Evolutionary conservation across 768 basidiomycete genomes (phyloP).

Genomic region (Solioccasus polychromus): DNA sequence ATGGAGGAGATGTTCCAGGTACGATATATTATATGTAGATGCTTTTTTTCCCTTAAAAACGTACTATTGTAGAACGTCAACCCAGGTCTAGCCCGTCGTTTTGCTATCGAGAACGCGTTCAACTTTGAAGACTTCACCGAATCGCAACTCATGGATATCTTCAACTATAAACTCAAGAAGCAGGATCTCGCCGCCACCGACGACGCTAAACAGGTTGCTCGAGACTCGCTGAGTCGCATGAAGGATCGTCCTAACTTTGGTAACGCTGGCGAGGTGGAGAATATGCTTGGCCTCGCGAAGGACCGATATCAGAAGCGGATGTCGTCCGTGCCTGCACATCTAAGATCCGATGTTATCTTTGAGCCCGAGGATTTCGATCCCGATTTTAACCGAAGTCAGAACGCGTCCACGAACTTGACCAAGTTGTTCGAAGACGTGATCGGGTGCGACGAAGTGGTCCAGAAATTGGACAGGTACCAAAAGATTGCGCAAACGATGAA

Average conservation of each 20-base stretch:
- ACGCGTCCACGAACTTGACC: constrained; percentile 49
- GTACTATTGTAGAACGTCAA: constrained; percentile 58
- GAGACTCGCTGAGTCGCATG: constrained; percentile 40
- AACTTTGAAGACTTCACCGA: constrained; percentile 63
- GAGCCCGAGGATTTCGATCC: constrained; percentile 61
- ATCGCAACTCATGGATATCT: constrained; percentile 47
- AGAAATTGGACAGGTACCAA: constrained; percentile 50
- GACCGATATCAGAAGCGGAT: constrained; percentile 42
- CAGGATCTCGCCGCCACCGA: constrained; percentile 59
- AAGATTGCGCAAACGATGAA: constrained; percentile 46
- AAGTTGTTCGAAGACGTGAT: constrained; percentile 64
- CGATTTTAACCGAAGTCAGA: constrained; percentile 48
- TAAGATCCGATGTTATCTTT: constrained; percentile 32
- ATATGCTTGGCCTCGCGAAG: constrained; percentile 55
- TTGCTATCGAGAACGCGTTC: constrained; percentile 68
- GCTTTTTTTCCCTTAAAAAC: background rate
- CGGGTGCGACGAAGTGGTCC: constrained; percentile 54
- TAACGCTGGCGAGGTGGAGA: constrained; percentile 66
- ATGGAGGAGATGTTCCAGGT: constrained; percentile 79
- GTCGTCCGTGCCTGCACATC: constrained; percentile 22
- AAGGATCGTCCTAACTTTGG: constrained; percentile 59
- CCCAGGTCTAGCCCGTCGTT: constrained; percentile 63
- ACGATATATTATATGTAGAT: background rate
- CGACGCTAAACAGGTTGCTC: constrained; percentile 54
- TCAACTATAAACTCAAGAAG: constrained; percentile 54